These are phyloP conservation scores for Termitomyces sp. DNA, from an alignment of 768 basidiomycete genomes.

Conservation along the genomic window DNA sequence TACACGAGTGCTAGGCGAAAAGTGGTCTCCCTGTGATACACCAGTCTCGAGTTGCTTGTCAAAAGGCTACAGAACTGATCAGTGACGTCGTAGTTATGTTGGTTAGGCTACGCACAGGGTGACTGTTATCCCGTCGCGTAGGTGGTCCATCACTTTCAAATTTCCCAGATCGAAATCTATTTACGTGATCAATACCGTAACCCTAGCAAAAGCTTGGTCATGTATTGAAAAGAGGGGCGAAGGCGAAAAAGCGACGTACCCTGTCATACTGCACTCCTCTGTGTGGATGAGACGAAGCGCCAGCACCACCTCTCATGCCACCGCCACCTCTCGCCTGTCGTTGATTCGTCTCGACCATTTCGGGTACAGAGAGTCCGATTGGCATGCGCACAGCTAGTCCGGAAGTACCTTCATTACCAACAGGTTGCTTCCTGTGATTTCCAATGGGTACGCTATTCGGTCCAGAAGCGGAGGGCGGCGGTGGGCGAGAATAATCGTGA, in stretches of 20 bases:
- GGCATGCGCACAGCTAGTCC: slow-evolving; percentile 3
- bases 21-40: not conserved
- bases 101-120: slow-evolving; percentile 9
- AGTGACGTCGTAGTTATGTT: not conserved
- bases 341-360: not conserved
- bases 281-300: slow-evolving; percentile 3
- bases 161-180: slow-evolving; percentile 12
- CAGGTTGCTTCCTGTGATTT: slow-evolving; percentile 14
- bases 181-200: slow-evolving; percentile 2
- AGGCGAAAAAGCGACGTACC: slow-evolving; percentile 8
- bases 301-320: slow-evolving; percentile 11
- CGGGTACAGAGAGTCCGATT: not conserved
- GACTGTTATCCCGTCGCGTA: slow-evolving; percentile 8
- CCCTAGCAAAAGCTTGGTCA: slow-evolving; percentile 5
- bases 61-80: slow-evolving; percentile 1
- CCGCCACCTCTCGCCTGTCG: slow-evolving; percentile 3
- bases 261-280: slow-evolving; percentile 21
- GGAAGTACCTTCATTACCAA: slow-evolving; percentile 7
- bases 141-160: slow-evolving; percentile 4
- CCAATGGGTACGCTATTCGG: slow-evolving; percentile 35
- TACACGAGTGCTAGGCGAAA: slow-evolving; percentile 7
- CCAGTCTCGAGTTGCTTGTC: slow-evolving; percentile 7
- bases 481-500: slow-evolving; percentile 16
- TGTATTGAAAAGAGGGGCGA: no score
- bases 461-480: slow-evolving; percentile 20